These are phyloP conservation scores for Sordariomycetes sp. DNA, from an alignment of 2,329 filamentous ascomycete species.

Conservation along the genomic window DNA sequence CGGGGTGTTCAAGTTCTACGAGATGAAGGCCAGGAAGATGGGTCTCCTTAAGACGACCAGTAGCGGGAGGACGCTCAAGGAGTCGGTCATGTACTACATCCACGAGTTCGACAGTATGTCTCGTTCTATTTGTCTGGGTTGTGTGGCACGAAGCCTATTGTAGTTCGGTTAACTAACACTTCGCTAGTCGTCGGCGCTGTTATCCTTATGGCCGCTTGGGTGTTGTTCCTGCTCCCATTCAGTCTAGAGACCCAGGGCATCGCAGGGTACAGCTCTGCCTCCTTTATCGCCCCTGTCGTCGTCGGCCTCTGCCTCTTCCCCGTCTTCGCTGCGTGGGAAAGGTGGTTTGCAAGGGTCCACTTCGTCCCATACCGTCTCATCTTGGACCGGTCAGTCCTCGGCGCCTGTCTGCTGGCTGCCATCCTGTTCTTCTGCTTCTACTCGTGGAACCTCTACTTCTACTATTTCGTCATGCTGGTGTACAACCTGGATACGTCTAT, in stretches of 20 bases:
- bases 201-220: constrained; percentile 41
- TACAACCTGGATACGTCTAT: constrained; percentile 33
- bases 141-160: constrained; percentile 21
- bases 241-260: not conserved
- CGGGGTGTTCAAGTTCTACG: constrained; percentile 44
- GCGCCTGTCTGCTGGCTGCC: constrained; percentile 28
- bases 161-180: not conserved
- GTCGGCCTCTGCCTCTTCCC: not conserved
- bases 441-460: constrained; percentile 36
- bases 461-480: constrained; percentile 42
- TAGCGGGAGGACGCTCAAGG: constrained; percentile 19
- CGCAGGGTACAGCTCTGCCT: not conserved
- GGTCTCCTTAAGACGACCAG: constrained; percentile 28
- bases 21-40: constrained; percentile 45
- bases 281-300: not conserved
- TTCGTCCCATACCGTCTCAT: constrained; percentile 46
- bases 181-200: constrained; percentile 34
- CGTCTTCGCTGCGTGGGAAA: constrained; percentile 9
- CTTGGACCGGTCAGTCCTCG: constrained; percentile 34
- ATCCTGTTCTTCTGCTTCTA: constrained; percentile 32
- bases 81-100: constrained; percentile 22
- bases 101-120: constrained; percentile 22
- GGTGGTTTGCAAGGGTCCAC: constrained; percentile 40
- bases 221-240: constrained; percentile 42
- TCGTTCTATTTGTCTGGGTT: constrained; percentile 23